A percentile compares a stretch with the other conserved stretches of the same genome.
These are phyloP conservation scores for Aspergillus fijiensis DNA, from an alignment of 2,329 filamentous ascomycete genomes.

Conservation along the genomic window DNA sequence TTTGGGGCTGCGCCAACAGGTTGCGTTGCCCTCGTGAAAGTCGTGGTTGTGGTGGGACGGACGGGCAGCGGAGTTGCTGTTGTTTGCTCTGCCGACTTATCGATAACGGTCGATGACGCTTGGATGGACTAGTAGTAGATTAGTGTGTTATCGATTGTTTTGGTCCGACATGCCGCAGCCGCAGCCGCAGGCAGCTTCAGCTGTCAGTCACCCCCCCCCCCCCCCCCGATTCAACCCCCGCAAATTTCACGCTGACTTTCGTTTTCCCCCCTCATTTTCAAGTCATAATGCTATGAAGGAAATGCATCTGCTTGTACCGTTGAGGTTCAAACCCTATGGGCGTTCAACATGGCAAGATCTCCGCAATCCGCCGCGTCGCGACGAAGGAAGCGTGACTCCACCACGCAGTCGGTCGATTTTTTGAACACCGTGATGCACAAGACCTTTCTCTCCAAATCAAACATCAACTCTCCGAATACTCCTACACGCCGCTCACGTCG, in stretches of 20 bases:
- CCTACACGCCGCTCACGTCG: neutral
- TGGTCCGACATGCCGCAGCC: neutral
- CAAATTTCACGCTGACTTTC: neutral
- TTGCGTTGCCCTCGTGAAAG: neutral
- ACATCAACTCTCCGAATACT: neutral
- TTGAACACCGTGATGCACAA: conserved; percentile 22
- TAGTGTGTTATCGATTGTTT: neutral
- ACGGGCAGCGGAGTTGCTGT: neutral
- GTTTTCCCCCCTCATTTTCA: neutral
- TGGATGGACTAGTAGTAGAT: neutral
- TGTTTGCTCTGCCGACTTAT: neutral
- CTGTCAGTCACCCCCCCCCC: neutral
- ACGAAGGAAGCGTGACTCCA: conserved; percentile 18
- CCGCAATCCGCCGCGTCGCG: conserved; percentile 11
- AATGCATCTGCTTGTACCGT: neutral
- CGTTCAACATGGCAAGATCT: conserved; percentile 11
- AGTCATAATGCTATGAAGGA: conserved; percentile 1
- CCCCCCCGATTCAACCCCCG: neutral
- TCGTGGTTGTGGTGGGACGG: neutral
- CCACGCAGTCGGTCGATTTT: conserved; percentile 18
- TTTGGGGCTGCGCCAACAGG: neutral
- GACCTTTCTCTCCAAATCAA: neutral
- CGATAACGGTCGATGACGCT: neutral
- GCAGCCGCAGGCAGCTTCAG: neutral
- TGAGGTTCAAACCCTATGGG: neutral